Evolutionary conservation across 495 filamentous ascomycete species (phyloP).

Genomic region (Penicillium canariense): DNA sequence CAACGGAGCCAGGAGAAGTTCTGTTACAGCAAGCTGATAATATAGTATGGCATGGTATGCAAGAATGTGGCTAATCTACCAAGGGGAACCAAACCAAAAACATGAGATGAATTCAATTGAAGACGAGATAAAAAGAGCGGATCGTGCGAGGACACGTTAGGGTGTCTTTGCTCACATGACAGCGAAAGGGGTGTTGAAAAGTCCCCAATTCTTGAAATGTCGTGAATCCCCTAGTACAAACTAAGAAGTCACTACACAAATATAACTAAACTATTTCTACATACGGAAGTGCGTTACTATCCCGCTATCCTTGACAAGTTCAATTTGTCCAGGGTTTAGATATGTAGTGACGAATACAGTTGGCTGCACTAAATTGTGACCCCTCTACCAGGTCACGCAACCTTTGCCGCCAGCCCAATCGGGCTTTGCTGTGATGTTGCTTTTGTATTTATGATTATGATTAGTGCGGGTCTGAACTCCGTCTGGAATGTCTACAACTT

Average conservation of each 20-base stretch:
- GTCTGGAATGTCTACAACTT: constrained; percentile 2
- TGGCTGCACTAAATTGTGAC: no score
- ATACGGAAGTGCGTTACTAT: no score
- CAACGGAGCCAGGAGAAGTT: no score
- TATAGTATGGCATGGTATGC: constrained; percentile 2
- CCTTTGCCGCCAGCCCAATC: no score
- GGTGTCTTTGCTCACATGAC: constrained; percentile 1
- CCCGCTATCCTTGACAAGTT: constrained; percentile 1
- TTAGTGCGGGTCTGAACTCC: no score
- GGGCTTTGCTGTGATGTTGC: no score
- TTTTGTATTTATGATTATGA: no score
- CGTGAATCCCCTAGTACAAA: neutral
- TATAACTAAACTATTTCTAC: neutral
- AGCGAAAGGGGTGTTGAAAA: neutral
- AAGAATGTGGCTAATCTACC: constrained; percentile 2
- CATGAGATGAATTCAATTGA: no score
- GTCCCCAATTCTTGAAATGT: neutral
- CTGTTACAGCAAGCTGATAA: no score
- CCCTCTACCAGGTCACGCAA: no score
- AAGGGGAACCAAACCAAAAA: constrained; percentile 1
- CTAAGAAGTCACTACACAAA: neutral
- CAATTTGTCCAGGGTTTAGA: no score
- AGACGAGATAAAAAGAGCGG: constrained; percentile 3
- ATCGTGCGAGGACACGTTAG: neutral
- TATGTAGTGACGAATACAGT: no score